Evolutionary conservation across 2,329 filamentous ascomycete genomes (phyloP), one percentile per base, ranked within the genome.

Genomic region (Epichloe sp.): DNA sequence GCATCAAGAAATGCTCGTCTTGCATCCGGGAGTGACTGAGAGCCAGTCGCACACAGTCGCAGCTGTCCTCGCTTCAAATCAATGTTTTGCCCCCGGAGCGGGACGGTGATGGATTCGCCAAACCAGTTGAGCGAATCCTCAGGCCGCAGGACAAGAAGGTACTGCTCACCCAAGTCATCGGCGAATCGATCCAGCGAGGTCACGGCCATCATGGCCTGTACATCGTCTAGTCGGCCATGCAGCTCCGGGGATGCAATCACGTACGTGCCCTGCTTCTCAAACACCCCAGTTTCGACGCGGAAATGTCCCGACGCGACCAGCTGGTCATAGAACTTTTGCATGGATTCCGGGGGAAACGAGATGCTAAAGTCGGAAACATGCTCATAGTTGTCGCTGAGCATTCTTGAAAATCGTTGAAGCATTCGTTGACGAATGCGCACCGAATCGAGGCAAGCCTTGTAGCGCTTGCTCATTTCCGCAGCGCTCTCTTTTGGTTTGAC

Each of bases 341-440:
- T 74, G 54, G 79, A 78, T 35, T 86, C 81, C 8, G 78, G 75
- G 70, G 62, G 23, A 44, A 89, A 77, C 37, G 85, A 83, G 62
- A 97, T 85, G 65, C 87, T 95, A 67, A 93, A 95, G 66, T 98
- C 93, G 10, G 89, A 95, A 5, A 88, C 87, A 62, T 98, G 97
- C 66, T 98, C 93, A 62, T 98, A 98, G 53, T 91, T 83, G 63
- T 95, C 87, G 59, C 86, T 90, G 50, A 98, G 69, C 64, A 95
- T 88, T 57, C 89, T 81, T 17, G 88, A 93, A 68, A 97, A 97
- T 54, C 93, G 87, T 64, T 97, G 95, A 56, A 98, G 76, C 79
- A 97, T 97, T 67, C 93, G 80, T 68, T 98, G 93, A 21, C 93
- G 82, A 52, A 97, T 90, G 61, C 93, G 88, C 21, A 97, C 94